Evolutionary conservation across 495 filamentous ascomycete genomes (phyloP).

Genomic region (Peziza echinospora): DNA sequence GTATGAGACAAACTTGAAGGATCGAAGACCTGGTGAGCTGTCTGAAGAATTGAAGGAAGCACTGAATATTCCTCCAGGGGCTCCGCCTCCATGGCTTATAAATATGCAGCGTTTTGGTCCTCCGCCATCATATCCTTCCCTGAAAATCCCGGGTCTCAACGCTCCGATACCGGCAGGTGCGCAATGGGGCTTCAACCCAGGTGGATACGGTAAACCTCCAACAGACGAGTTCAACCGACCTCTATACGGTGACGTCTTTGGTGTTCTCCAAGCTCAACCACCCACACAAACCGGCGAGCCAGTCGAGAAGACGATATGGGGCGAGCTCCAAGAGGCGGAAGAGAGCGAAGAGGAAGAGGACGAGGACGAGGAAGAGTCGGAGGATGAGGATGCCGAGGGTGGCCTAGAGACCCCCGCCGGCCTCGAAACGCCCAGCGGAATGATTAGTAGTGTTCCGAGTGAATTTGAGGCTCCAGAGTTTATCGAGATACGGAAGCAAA

Average conservation of each 20-base stretch:
- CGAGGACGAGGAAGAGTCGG: slow-evolving; percentile 43
- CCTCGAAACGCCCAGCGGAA: slow-evolving; percentile 58
- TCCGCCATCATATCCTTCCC: slow-evolving; percentile 74
- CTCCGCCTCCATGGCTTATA: slow-evolving; percentile 90
- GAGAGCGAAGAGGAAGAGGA: slow-evolving; percentile 66
- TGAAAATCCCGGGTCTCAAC: slow-evolving; percentile 87
- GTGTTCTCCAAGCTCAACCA: slow-evolving; percentile 40
- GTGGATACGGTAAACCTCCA: slow-evolving; percentile 88
- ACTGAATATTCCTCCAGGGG: slow-evolving; percentile 79
- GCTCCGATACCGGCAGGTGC: slow-evolving; percentile 89
- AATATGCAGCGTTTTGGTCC: slow-evolving; percentile 87
- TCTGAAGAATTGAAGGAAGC: slow-evolving; percentile 82
- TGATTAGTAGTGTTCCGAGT: slow-evolving; percentile 56
- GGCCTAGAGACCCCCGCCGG: slow-evolving; percentile 56
- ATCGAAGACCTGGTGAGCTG: slow-evolving; percentile 74
- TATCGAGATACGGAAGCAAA: slow-evolving; percentile 60
- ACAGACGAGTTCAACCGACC: slow-evolving; percentile 79
- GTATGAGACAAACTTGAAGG: slow-evolving; percentile 80
- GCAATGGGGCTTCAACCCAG: slow-evolving; percentile 84
- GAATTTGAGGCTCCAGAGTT: slow-evolving; percentile 66
- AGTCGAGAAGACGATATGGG: slow-evolving; percentile 77
- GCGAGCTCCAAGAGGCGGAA: slow-evolving; percentile 69
- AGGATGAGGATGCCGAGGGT: slow-evolving; percentile 43
- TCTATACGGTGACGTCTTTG: slow-evolving; percentile 84
- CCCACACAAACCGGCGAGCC: slow-evolving; percentile 44